These are phyloP conservation scores for Neoconidiobolus thromboides DNA, from an alignment of 371 early-diverging fungal species.

Conservation along the genomic window DNA sequence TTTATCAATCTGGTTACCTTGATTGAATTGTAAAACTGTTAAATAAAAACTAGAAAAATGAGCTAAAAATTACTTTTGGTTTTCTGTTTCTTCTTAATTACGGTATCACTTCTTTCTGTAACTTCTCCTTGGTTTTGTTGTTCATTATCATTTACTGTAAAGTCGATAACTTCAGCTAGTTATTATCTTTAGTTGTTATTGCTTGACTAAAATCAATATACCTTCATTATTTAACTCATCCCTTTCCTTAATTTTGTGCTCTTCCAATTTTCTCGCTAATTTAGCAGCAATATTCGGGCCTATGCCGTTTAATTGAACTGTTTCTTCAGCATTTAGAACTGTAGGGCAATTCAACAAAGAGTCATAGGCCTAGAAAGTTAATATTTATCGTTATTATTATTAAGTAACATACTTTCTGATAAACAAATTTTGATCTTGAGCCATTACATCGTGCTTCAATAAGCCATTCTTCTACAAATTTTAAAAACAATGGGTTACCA, in stretches of 20 bases:
- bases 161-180: no score
- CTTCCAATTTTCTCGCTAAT: slow-evolving; percentile 29
- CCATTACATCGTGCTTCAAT: slow-evolving; percentile 16
- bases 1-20: no score
- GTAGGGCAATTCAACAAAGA: slow-evolving; percentile 33
- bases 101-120: no score
- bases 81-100: no score
- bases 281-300: slow-evolving; percentile 34
- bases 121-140: no score
- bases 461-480: slow-evolving; percentile 45
- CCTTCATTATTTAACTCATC: no score
- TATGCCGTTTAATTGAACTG: slow-evolving; percentile 30
- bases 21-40: no score
- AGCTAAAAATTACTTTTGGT: no score
- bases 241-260: slow-evolving; percentile 10
- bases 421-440: slow-evolving; percentile 9
- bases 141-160: no score
- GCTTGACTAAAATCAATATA: no score
- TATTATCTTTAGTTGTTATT: no score
- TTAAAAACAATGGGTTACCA: slow-evolving; percentile 34
- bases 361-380: slow-evolving; percentile 30
- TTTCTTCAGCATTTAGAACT: slow-evolving; percentile 25
- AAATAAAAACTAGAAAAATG: no score
- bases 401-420: not conserved
- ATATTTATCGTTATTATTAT: not conserved